Conservation (phyloP, 1,284 basidiomycete species). For the Sporisorium sorghi region DNA sequence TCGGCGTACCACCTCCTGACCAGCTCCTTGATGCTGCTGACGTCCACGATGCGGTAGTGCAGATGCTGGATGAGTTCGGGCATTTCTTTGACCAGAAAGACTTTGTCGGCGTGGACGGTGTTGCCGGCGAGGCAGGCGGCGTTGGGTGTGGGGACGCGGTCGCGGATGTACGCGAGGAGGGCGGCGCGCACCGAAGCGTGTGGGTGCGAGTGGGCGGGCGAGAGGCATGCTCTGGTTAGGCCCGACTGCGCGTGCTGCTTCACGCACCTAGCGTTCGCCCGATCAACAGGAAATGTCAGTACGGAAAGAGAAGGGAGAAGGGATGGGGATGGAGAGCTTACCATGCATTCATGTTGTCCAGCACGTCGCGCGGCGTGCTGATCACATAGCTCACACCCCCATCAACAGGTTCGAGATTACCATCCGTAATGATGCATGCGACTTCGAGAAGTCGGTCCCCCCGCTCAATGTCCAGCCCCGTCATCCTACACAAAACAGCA, state of each 20-base stretch:
- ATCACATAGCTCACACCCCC: constrained; percentile 80
- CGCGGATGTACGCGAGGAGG: constrained; percentile 71
- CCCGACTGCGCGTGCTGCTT: constrained; percentile 54
- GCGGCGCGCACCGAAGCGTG: constrained; percentile 70
- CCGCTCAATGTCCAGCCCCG: constrained; percentile 75
- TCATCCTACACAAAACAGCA: no score
- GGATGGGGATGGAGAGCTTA: constrained; percentile 17
- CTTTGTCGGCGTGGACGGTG: constrained; percentile 81
- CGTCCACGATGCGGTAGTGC: constrained; percentile 73
- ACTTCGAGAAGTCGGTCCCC: constrained; percentile 79
- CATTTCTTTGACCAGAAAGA: constrained; percentile 80
- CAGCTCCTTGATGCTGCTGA: constrained; percentile 80
- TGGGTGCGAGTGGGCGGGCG: constrained; percentile 42
- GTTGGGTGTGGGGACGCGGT: constrained; percentile 71
- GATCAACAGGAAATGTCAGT: background rate
- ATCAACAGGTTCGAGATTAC: constrained; percentile 80
- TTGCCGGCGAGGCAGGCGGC: constrained; percentile 81
- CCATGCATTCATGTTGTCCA: constrained; percentile 72
- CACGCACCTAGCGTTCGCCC: constrained; percentile 22
- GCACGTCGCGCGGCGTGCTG: constrained; percentile 74
- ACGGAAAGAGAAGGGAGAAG: background rate
- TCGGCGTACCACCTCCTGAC: constrained; percentile 79
- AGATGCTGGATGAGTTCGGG: constrained; percentile 73
- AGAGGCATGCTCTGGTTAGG: constrained; percentile 51
- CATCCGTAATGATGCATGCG: constrained; percentile 84